A percentile compares a stretch with the other conserved stretches of the same genome.
These are phyloP conservation scores for Sergeia podlipaevii DNA, from an alignment of 208 protist genomes.

Conservation along the genomic window DNA sequence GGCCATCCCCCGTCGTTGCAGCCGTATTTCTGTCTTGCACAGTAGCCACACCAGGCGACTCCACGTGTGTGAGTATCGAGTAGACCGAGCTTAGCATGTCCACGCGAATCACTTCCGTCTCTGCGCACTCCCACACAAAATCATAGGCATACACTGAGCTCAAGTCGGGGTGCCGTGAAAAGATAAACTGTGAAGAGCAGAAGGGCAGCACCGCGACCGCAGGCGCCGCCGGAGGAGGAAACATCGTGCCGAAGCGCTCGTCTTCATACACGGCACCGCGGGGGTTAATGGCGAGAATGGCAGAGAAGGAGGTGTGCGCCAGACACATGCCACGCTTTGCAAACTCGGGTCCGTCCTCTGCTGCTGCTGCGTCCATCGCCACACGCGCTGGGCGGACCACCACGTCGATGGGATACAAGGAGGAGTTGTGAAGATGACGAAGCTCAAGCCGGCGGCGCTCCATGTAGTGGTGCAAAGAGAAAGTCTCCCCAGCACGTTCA, in stretches of 20 bases:
- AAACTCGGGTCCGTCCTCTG: constrained; percentile 49
- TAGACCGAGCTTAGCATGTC: constrained; percentile 40
- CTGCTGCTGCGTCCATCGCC: constrained; percentile 14
- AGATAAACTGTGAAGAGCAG: constrained; percentile 60
- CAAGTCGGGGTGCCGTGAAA: constrained; percentile 72
- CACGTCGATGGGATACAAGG: constrained; percentile 49
- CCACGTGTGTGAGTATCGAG: constrained; percentile 43
- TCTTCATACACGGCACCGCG: constrained; percentile 38
- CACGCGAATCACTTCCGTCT: constrained; percentile 21
- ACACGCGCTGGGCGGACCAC: constrained; percentile 19
- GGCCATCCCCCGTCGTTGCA: constrained; percentile 1
- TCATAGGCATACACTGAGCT: constrained; percentile 58
- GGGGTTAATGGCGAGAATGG: constrained; percentile 61
- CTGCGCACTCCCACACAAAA: constrained; percentile 55
- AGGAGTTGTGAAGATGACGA: constrained; percentile 29
- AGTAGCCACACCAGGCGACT: constrained; percentile 1
- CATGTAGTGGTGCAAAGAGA: constrained; percentile 17
- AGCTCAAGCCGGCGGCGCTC: constrained; percentile 16
- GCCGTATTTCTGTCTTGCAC: too few relatives aligned
- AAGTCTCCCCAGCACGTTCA: constrained; percentile 8
- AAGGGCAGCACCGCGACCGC: constrained; percentile 69
- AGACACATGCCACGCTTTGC: constrained; percentile 57
- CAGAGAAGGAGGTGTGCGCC: constrained; percentile 21
- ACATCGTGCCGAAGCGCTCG: constrained; percentile 27
- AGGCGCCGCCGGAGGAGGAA: constrained; percentile 29